Conservation (phyloP, 1,284 basidiomycete species). For the Butyriboletus appendiculatus region DNA sequence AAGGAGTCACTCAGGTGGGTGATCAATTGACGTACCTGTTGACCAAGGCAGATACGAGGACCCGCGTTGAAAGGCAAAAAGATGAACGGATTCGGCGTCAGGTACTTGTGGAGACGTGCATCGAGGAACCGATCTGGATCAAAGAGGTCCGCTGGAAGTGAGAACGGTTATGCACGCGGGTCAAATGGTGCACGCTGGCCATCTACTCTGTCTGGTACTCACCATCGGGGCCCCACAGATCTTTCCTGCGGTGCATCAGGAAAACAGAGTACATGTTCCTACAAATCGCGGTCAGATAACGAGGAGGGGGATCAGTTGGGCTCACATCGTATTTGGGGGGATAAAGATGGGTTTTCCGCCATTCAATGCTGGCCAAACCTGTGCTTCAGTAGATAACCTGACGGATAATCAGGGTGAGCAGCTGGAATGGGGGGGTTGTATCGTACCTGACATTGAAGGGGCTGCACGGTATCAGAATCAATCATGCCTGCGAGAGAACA, state of each 20-base stretch:
- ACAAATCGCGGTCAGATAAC: neutral
- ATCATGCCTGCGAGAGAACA: neutral
- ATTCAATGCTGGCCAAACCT: constrained; percentile 20
- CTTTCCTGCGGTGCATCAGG: constrained; percentile 39
- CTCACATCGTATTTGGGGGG: constrained; percentile 21
- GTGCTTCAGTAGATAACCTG: constrained; percentile 33
- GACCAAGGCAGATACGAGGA: constrained; percentile 50
- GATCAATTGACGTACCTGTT: constrained; percentile 34
- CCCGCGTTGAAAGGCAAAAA: constrained; percentile 53
- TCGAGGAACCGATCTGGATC: constrained; percentile 56
- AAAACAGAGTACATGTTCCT: constrained; percentile 36
- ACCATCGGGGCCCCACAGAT: constrained; percentile 41
- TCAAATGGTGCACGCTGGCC: too few relatives aligned
- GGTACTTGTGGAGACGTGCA: constrained; percentile 31
- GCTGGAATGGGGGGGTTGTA: neutral
- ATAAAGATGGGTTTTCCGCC: constrained; percentile 27
- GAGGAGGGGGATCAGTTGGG: neutral
- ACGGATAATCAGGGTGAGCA: constrained; percentile 5
- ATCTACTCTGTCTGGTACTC: neutral
- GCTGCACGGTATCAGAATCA: constrained; percentile 29
- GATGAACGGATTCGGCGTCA: constrained; percentile 40
- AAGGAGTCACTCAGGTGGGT: too few relatives aligned
- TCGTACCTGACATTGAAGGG: constrained; percentile 48
- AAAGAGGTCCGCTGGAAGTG: constrained; percentile 40
- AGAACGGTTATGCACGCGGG: neutral